phyloP scores from a whole-genome alignment of 352 stramenopile genomes.

The Phytophthora pinifolia region DNA sequence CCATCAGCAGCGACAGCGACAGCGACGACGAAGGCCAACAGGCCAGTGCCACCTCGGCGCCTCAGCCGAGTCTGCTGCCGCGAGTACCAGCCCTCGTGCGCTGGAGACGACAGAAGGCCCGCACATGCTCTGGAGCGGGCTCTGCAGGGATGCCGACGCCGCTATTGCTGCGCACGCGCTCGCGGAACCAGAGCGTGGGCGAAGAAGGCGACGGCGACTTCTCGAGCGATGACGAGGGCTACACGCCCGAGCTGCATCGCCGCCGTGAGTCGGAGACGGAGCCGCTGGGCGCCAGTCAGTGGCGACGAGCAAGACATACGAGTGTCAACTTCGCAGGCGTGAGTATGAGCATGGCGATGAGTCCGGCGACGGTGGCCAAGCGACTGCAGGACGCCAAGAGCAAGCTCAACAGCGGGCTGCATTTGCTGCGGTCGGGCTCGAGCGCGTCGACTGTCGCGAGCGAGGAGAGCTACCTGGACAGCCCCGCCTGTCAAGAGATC shows the following conservation, averaged over 20 bases:
- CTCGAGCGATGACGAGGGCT: conserved; percentile 63
- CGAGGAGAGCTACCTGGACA: conserved; percentile 51
- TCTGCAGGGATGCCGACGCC: conserved; percentile 29
- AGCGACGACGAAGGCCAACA: conserved; percentile 15
- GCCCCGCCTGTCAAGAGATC: conserved; percentile 22
- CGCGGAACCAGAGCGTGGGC: conserved; percentile 22
- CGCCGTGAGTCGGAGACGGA: conserved; percentile 17
- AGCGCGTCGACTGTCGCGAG: conserved; percentile 43
- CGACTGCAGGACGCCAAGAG: conserved; percentile 30
- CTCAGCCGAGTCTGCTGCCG: conserved; percentile 21
- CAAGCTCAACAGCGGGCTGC: conserved; percentile 35
- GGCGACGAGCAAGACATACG: conserved; percentile 31
- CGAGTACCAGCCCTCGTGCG: conserved; percentile 17
- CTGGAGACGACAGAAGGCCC: conserved; percentile 41
- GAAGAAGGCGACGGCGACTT: conserved; percentile 51
- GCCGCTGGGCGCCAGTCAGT: conserved; percentile 16
- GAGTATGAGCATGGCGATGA: conserved; percentile 27
- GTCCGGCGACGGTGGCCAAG: conserved; percentile 31
- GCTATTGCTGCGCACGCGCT: conserved; percentile 34
- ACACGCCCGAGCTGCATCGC: conserved; percentile 30
- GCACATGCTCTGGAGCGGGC: conserved; percentile 38
- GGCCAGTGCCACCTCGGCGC: neutral
- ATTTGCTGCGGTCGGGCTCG: conserved; percentile 51
- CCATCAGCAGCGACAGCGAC: conserved; percentile 17
- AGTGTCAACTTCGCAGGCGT: too few relatives aligned